Evolutionary conservation across 495 filamentous ascomycete genomes (phyloP).

Genomic region (Entonaema liquescens): DNA sequence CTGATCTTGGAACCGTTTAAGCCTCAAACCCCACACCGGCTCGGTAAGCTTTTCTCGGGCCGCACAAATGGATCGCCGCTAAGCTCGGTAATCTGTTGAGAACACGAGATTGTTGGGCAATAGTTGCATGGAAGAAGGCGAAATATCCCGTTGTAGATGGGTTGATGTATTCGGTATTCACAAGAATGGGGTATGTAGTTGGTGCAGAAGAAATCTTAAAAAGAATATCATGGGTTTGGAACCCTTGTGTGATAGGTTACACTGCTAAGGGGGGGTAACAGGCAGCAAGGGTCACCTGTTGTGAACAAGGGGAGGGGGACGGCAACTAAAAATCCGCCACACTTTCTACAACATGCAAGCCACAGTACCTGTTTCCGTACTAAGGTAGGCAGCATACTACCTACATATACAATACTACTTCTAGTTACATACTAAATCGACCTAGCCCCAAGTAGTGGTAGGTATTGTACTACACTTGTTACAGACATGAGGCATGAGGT

Average conservation of each 20-base stretch:
- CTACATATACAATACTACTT: background rate
- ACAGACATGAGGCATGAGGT: too few species aligned
- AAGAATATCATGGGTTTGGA: constrained; percentile 1
- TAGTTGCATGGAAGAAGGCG: constrained; percentile 28
- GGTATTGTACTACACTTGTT: too few species aligned
- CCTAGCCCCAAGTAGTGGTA: too few species aligned
- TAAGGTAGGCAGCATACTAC: background rate
- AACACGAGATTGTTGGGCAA: constrained; percentile 39
- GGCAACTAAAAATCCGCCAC: constrained; percentile 36
- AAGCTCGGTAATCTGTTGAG: constrained; percentile 12
- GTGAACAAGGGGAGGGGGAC: constrained; percentile 4
- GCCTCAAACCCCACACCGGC: constrained; percentile 17
- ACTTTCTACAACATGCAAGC: constrained; percentile 30
- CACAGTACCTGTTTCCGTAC: too few species aligned
- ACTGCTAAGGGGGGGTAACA: constrained; percentile 25
- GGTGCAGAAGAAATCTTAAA: background rate
- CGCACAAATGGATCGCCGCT: constrained; percentile 25
- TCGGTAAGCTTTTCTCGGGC: constrained; percentile 32
- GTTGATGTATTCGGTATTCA: background rate
- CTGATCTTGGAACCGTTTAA: constrained; percentile 17
- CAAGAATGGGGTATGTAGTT: constrained; percentile 31
- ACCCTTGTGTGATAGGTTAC: constrained; percentile 24
- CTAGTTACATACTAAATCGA: too few species aligned
- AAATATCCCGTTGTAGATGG: constrained; percentile 16
- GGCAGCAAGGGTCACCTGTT: constrained; percentile 23